phyloP scores from a whole-genome alignment of 495 filamentous ascomycete genomes.

The Penicillium ochrochloron region DNA sequence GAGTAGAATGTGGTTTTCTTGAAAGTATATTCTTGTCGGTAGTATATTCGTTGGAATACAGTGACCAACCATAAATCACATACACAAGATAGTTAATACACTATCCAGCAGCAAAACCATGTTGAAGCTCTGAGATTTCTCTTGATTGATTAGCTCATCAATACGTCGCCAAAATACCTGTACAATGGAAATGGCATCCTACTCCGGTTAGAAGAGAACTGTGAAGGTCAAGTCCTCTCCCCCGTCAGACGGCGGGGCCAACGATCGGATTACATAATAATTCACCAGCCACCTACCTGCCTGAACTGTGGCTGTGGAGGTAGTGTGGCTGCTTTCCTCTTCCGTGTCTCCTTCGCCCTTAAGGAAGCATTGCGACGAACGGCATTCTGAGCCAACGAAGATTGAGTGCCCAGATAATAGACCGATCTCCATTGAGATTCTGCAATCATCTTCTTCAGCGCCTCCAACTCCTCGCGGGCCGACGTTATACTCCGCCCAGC shows the following conservation, averaged over 20 bases:
- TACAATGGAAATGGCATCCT: not conserved
- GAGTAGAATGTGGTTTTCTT: no score
- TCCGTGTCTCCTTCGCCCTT: conserved; percentile 18
- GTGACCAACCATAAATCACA: no score
- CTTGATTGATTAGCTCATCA: no score
- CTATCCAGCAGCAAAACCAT: no score
- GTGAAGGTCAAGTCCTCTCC: no score
- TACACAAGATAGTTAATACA: no score
- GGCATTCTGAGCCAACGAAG: not conserved
- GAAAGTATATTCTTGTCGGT: no score
- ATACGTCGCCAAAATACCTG: no score
- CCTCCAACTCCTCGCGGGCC: not conserved
- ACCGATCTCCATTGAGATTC: not conserved
- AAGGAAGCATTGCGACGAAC: conserved; percentile 1
- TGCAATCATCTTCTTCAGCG: not conserved
- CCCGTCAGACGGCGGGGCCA: not conserved
- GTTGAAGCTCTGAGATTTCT: no score
- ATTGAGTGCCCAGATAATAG: not conserved
- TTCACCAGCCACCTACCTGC: conserved; percentile 1
- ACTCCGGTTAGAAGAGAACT: no score
- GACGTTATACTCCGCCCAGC: not conserved
- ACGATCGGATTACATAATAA: not conserved
- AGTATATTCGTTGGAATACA: no score
- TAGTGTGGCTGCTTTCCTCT: conserved; percentile 25
- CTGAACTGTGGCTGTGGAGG: conserved; percentile 16